Evolutionary conservation across 345 rosid genomes (phyloP).

Genomic region (Sonneratia caseolaris): DNA sequence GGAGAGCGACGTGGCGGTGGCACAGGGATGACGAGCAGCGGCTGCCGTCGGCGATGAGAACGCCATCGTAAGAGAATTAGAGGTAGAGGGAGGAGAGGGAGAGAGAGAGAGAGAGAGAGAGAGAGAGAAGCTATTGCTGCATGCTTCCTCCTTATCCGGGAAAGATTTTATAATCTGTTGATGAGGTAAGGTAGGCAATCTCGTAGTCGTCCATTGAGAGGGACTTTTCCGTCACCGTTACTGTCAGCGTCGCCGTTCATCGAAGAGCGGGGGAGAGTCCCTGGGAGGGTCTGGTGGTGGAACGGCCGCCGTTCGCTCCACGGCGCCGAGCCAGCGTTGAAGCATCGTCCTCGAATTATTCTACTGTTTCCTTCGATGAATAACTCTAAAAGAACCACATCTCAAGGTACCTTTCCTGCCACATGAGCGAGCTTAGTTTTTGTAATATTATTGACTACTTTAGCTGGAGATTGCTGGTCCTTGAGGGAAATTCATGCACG

Average conservation of each 20-base stretch:
- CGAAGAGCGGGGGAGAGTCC: neutral
- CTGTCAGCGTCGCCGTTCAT: neutral
- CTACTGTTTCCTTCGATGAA: neutral
- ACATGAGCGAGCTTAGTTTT: too few relatives aligned
- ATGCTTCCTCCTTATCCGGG: neutral
- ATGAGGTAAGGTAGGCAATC: neutral
- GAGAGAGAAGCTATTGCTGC: neutral
- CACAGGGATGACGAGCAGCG: neutral
- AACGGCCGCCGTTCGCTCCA: neutral
- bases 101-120: neutral
- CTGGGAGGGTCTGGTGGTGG: neutral
- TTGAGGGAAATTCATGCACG: too few relatives aligned
- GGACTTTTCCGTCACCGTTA: neutral
- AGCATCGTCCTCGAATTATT: neutral
- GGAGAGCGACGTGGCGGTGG: constrained; percentile 6
- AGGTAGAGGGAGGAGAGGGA: too few relatives aligned
- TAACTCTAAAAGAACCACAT: too few relatives aligned
- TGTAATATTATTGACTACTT: too few relatives aligned
- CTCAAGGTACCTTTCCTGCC: too few relatives aligned
- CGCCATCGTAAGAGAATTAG: constrained; percentile 1
- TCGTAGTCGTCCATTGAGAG: neutral
- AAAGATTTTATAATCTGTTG: neutral
- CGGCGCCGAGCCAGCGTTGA: neutral
- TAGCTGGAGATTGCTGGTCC: too few relatives aligned
- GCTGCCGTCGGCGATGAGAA: constrained; percentile 3